Base-by-base conservation (phyloP, 2,329 filamentous ascomycete species). In the Fusarium nisikadoi region DNA sequence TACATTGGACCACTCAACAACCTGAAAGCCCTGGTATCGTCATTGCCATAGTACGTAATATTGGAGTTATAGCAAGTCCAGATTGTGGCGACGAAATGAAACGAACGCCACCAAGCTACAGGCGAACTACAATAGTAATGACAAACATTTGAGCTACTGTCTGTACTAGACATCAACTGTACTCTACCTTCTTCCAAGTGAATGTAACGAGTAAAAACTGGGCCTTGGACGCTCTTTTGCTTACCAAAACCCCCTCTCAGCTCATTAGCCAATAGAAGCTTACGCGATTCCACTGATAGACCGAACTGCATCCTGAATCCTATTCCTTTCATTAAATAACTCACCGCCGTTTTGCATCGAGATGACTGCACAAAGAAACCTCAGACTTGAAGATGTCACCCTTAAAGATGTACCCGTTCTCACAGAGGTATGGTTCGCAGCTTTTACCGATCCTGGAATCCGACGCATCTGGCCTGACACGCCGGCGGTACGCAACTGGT, bases 381-480 rank as follows among this genome's bases (percentile, higher is more conserved):
- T 73, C 19, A 39, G 31, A 11, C n/a, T 73, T 5, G 56, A 74
- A 41, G 13, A 50, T 8, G 68, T 55, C 8, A 57, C 52, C 9
- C 33, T 60, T 20, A 56, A 68, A 7, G 72, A 74, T 29, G 27
- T 73, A 4, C 41, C 58, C 10, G 33, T 35, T 6, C 52, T 74
- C 20, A 70, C 61, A 9, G 62, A 75, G 5, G 25, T 74, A 14
- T 74, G 72, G 72, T 74, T 63, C 11, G 69, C 62, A 16, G 68
- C 65, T 14, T 74, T 74, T 23, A 70, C 62, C 8, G 65, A 72
- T 36, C 52, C 62, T 4, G 62, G 42, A 9, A 62, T 74, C 17
- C 58, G 42, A 19, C 58, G 33, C 13, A 31, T 74, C 11, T 74
- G 72, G 72, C 72, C 72, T 42, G 68, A 72, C 31, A 74, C 72